Evolutionary conservation across 1,284 basidiomycete genomes (phyloP), one percentile per base, ranked within the genome.

Genomic region (Ceratobasidium sp.): DNA sequence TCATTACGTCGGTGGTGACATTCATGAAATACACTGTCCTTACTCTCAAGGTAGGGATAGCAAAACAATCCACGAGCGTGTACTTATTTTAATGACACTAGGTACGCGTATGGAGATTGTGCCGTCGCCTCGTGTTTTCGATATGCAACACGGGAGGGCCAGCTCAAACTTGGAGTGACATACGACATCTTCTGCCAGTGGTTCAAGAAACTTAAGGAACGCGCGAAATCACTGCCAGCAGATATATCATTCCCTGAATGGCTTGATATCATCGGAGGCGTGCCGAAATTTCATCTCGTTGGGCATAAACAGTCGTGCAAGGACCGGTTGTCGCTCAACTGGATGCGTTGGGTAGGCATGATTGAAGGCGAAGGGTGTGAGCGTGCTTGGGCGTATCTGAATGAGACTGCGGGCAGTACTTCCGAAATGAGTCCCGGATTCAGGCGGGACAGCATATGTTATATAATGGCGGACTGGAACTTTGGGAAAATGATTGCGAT

Each of bases 181-280:
- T 71, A 71, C 40, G 42, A 71, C 48, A 61, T 62, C 40, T 59
- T 28, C 38, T 71, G 69, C 23, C 56, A 71, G 20, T 71, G 40
- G 33, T 15, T 46, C 6, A 7, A 20, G 17, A 61, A 71, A 17
- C 33, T 59, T 33, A 13, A 15, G 15, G 15, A 48, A 15, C 40
- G 40, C 2, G 38, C 40, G 3, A 44, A 23, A 28, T 3, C 0
- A 3, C 23, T 70, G n/a, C 68, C 54, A 1, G 3, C 38, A 10
- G 15, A 44, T 23, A 3, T 71, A 13, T 12, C 20, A 7, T 9
- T 61, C 12, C 56, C 56, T 13, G 5, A 13, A 12, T 3, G 15
- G 17, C 50, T 61, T 2, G n/a, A 61, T 7, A 23, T 71, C 9
- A 12, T 46, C 17, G 69, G 54, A 0, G 69, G 38, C 9, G 38